Evolutionary conservation across 169 alveolate species (phyloP).

Genomic region (Toxoplasma gondii): DNA sequence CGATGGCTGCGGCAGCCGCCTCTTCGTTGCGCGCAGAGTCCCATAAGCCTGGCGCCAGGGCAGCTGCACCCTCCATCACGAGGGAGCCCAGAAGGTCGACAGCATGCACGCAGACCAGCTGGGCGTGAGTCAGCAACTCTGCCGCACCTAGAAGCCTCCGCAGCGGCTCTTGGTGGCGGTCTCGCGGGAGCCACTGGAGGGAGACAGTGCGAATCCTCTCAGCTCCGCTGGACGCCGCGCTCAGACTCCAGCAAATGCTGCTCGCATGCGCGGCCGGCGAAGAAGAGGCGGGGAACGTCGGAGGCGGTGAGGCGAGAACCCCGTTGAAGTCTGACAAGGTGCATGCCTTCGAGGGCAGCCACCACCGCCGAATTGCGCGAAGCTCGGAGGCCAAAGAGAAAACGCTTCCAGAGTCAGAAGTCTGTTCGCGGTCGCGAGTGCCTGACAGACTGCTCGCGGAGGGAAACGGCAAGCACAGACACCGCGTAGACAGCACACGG

Average conservation of each 20-base stretch:
- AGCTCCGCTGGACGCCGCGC: neutral
- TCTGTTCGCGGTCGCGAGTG: neutral
- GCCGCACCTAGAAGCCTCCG: neutral
- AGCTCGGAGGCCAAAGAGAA: neutral
- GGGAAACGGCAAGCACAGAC: neutral
- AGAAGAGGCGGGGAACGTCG: neutral
- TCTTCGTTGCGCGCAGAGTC: neutral
- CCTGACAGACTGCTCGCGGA: neutral
- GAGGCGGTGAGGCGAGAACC: neutral
- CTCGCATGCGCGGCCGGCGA: neutral
- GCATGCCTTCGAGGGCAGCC: neutral
- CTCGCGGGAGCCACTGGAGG: conserved; percentile 36
- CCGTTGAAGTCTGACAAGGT: neutral
- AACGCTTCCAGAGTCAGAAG: neutral
- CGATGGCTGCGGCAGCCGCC: neutral
- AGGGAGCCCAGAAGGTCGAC: neutral
- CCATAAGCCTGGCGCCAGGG: neutral
- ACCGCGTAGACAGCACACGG: neutral
- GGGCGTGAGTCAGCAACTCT: neutral
- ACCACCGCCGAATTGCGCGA: neutral
- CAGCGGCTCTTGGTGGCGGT: neutral
- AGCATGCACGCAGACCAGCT: neutral
- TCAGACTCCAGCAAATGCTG: neutral
- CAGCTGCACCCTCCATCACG: conserved; percentile 6
- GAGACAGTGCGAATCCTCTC: neutral